phyloP scores from a whole-genome alignment of 2,329 filamentous ascomycete species.

The Trichoderma guizhouense region DNA sequence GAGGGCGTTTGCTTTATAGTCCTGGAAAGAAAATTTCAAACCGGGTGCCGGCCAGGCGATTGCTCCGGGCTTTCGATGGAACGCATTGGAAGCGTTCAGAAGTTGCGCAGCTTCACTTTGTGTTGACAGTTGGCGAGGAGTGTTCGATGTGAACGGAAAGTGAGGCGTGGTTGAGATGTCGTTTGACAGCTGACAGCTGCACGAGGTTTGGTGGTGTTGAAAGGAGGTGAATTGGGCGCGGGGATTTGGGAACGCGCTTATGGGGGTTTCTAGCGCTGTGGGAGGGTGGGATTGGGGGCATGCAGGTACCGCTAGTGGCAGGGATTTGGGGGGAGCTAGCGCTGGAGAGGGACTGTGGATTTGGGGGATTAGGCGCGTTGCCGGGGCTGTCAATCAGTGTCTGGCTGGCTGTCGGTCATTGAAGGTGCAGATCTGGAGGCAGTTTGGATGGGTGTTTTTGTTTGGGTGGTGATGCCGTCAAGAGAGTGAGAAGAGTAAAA shows the following conservation, averaged over 20 bases:
- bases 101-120: not conserved
- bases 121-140: not conserved
- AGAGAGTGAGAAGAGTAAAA: not conserved
- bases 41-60: not conserved
- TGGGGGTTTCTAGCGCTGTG: slow-evolving; percentile 7
- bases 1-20: not conserved
- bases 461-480: not conserved
- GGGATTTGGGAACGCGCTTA: slow-evolving; percentile 1
- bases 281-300: not conserved
- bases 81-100: not conserved
- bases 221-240: slow-evolving; percentile 1
- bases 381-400: not conserved
- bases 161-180: not conserved
- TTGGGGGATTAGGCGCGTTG: not conserved
- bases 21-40: not conserved
- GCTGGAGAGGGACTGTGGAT: not conserved
- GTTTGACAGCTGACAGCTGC: not conserved
- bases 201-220: not conserved
- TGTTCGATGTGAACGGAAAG: not conserved
- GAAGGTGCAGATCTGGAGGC: not conserved
- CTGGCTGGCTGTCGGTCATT: not conserved
- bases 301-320: not conserved
- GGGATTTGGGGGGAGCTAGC: not conserved
- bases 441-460: not conserved
- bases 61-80: slow-evolving; percentile 1